Conservation (phyloP, 441 rosid genomes). For the Erysimum pusillum region DNA sequence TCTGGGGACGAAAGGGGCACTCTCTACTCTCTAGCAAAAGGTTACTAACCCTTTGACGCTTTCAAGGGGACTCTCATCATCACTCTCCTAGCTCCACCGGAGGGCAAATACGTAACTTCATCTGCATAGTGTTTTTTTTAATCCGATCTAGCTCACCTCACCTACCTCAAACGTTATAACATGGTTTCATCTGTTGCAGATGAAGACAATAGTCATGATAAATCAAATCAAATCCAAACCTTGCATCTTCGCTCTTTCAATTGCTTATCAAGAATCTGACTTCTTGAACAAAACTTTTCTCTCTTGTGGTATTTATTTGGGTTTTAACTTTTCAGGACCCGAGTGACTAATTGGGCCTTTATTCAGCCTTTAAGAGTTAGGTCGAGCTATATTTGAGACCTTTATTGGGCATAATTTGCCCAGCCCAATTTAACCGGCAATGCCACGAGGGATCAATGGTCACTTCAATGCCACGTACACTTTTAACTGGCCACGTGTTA, state of each 20-base stretch:
- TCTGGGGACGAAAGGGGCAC: slow-evolving; percentile 41
- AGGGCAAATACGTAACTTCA: slow-evolving; percentile 1
- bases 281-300: too few species aligned
- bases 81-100: neutral
- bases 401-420: neutral
- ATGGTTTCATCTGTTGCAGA: too few species aligned
- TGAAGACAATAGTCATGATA: too few species aligned
- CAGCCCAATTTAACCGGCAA: neutral
- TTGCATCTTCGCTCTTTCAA: too few species aligned
- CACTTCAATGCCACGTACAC: slow-evolving; percentile 1
- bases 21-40: neutral
- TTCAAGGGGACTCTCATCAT: slow-evolving; percentile 28
- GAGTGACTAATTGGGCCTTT: neutral
- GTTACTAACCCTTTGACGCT: slow-evolving; percentile 44
- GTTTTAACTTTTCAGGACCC: neutral
- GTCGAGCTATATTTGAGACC: neutral
- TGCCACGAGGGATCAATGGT: slow-evolving; percentile 5
- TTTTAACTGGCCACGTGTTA: slow-evolving; percentile 20
- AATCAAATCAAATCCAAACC: too few species aligned
- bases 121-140: too few species aligned
- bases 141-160: too few species aligned
- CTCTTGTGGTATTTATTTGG: neutral
- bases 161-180: too few species aligned
- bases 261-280: too few species aligned
- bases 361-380: neutral